Conservation (phyloP, 108 stramenopile species). For the Schizochytrium sp. region DNA sequence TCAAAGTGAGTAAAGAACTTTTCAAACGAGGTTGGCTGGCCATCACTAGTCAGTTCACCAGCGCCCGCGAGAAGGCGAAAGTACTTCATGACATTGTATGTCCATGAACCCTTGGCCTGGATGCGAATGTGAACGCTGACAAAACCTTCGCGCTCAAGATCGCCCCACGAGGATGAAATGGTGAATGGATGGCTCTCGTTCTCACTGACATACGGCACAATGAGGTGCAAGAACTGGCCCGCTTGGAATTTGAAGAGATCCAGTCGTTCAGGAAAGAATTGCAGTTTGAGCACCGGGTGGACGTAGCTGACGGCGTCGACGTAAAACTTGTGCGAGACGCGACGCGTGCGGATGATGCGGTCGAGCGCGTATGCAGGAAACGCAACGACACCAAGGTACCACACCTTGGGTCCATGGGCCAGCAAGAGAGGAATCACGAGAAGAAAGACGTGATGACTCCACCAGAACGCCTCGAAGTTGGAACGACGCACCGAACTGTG, state of each 20-base stretch:
- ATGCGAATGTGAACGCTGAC: conserved; percentile 35
- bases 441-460: conserved; percentile 32
- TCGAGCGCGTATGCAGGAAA: conserved; percentile 26
- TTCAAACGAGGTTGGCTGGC: not conserved
- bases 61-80: conserved; percentile 10
- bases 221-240: conserved; percentile 38
- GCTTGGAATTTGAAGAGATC: conserved; percentile 36
- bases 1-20: not conserved
- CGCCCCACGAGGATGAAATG: conserved; percentile 26
- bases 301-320: conserved; percentile 30
- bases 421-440: conserved; percentile 27
- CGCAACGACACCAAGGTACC: conserved; percentile 22
- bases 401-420: conserved; percentile 36
- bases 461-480: conserved; percentile 38
- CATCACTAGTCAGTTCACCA: not conserved
- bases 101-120: conserved; percentile 19
- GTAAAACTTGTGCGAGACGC: conserved; percentile 13
- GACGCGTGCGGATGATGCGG: conserved; percentile 4
- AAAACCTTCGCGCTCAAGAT: conserved; percentile 29
- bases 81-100: conserved; percentile 3
- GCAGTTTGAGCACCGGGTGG: conserved; percentile 32
- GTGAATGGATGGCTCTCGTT: conserved; percentile 45
- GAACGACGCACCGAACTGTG: conserved; percentile 12
- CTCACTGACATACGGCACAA: conserved; percentile 21
- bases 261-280: conserved; percentile 32